These are phyloP conservation scores for Lentinula boryana DNA, from an alignment of 768 basidiomycete genomes.

Conservation along the genomic window DNA sequence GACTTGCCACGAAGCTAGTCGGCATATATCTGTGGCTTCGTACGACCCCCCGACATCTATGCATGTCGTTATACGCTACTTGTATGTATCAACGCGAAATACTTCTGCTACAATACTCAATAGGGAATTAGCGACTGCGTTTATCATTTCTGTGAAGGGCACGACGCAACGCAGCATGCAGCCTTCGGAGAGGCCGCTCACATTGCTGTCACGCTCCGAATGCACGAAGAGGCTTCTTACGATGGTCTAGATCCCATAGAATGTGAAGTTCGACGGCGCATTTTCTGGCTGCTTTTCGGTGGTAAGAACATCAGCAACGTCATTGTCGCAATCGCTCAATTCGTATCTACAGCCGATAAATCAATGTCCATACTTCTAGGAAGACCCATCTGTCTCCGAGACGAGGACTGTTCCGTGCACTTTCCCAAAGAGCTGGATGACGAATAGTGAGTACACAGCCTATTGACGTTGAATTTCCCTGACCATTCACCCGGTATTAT, in stretches of 20 bases:
- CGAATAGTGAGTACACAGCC: constrained; percentile 63
- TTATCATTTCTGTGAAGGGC: constrained; percentile 86
- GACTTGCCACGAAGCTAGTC: constrained; percentile 76
- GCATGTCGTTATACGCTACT: constrained; percentile 84
- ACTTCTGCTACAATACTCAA: not conserved
- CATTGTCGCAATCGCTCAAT: constrained; percentile 8
- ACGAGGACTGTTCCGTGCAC: constrained; percentile 87
- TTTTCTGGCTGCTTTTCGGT: constrained; percentile 88
- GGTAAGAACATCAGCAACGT: constrained; percentile 38
- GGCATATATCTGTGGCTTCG: constrained; percentile 72
- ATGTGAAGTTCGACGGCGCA: constrained; percentile 78
- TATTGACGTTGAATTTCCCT: not conserved
- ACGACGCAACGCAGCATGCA: constrained; percentile 82
- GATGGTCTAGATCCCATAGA: constrained; percentile 82
- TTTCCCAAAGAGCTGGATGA: constrained; percentile 87
- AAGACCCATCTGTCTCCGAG: constrained; percentile 78
- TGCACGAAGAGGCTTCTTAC: constrained; percentile 85
- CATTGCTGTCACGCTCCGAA: constrained; percentile 73
- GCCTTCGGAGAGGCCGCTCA: constrained; percentile 85
- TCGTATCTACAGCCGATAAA: constrained; percentile 63
- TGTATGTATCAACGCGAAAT: constrained; percentile 44
- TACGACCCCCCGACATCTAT: constrained; percentile 82
- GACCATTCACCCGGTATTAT: constrained; percentile 9
- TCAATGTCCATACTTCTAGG: constrained; percentile 84
- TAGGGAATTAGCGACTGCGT: constrained; percentile 55